phyloP scores from a whole-genome alignment of 352 stramenopile genomes.

The Phytophthora cryptogea region DNA sequence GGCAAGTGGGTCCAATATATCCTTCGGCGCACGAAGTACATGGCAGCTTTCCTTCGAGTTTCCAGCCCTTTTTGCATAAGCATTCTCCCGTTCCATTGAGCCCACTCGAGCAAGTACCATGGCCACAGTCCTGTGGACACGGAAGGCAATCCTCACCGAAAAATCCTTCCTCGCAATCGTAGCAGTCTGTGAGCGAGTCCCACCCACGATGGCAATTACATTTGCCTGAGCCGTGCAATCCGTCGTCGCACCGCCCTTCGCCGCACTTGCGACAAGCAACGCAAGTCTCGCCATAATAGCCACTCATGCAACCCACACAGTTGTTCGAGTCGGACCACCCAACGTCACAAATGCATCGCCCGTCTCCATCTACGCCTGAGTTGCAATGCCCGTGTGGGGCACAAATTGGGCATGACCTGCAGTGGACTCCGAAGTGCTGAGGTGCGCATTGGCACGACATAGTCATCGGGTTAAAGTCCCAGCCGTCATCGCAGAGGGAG shows the following conservation, averaged over 20 bases:
- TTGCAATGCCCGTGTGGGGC: constrained; percentile 86
- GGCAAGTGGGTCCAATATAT: constrained; percentile 74
- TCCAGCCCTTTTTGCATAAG: constrained; percentile 76
- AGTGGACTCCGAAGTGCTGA: constrained; percentile 80
- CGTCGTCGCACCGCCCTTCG: constrained; percentile 81
- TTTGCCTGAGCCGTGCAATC: constrained; percentile 68
- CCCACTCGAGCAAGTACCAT: constrained; percentile 79
- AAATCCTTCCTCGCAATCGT: constrained; percentile 83
- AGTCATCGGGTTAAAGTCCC: constrained; percentile 88
- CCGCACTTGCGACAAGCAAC: constrained; percentile 77
- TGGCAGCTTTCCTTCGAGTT: constrained; percentile 57
- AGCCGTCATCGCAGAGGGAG: constrained; percentile 80
- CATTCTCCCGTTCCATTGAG: constrained; percentile 81
- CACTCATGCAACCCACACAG: constrained; percentile 85
- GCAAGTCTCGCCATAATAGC: constrained; percentile 81
- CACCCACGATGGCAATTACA: constrained; percentile 86
- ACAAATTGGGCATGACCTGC: constrained; percentile 84
- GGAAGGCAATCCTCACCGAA: constrained; percentile 72
- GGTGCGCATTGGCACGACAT: constrained; percentile 88
- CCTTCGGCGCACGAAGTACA: constrained; percentile 79
- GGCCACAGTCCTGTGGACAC: constrained; percentile 74
- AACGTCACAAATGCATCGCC: constrained; percentile 82
- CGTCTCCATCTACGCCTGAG: constrained; percentile 78
- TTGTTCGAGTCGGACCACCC: constrained; percentile 90
- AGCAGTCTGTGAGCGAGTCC: constrained; percentile 77